These are phyloP conservation scores for Ormosia semicastrata DNA, from an alignment of 306 rosid species.

Conservation along the genomic window DNA sequence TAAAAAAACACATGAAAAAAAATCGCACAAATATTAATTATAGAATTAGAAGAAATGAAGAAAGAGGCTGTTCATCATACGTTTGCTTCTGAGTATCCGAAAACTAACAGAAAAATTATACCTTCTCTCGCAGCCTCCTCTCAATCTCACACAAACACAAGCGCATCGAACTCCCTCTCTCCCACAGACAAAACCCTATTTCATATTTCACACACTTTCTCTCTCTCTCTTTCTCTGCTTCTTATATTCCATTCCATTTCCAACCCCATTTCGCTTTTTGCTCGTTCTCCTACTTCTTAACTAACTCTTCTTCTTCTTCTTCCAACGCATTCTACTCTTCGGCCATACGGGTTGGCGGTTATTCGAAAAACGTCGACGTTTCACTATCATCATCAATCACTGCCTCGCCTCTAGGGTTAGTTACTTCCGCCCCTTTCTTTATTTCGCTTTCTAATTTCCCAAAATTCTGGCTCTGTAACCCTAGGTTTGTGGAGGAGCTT, in stretches of 20 bases:
- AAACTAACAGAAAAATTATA: slow-evolving; percentile 52
- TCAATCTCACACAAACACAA: slow-evolving; percentile 29
- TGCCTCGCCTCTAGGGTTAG: slow-evolving; percentile 65
- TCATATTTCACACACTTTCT: neutral
- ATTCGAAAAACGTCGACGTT: slow-evolving; percentile 52
- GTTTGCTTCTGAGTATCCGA: slow-evolving; percentile 63
- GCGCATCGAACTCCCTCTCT: slow-evolving; percentile 35
- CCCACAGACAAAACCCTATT: slow-evolving; percentile 59
- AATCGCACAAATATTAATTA: neutral
- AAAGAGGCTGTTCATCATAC: slow-evolving; percentile 46
- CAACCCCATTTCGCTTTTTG: neutral
- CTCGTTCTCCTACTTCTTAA: slow-evolving; percentile 7
- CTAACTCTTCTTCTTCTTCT: neutral
- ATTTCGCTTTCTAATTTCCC: slow-evolving; percentile 9
- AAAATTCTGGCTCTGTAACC: slow-evolving; percentile 38
- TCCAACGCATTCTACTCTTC: slow-evolving; percentile 38
- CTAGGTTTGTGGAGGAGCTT: slow-evolving; percentile 42
- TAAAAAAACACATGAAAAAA: neutral
- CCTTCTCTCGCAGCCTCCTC: slow-evolving; percentile 28
- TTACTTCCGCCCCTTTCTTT: slow-evolving; percentile 20
- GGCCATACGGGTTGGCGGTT: slow-evolving; percentile 40
- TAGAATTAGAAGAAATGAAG: neutral
- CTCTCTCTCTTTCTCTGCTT: neutral
- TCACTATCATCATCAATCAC: slow-evolving; percentile 39
- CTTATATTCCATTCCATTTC: neutral